Conservation (phyloP, 169 alveolate genomes). For the Plasmodium vivax region DNA sequence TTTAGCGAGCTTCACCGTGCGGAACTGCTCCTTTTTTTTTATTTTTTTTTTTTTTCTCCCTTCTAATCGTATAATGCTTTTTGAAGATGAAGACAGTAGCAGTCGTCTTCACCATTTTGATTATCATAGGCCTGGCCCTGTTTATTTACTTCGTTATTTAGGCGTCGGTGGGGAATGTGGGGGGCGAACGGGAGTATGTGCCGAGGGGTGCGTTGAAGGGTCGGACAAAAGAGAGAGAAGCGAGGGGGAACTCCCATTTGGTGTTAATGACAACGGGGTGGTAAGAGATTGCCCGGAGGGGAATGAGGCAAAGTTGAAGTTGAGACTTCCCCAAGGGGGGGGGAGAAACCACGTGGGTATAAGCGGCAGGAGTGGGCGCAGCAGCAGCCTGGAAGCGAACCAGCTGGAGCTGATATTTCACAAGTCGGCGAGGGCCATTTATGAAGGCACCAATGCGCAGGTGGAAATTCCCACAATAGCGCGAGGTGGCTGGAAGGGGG, state of each 20-base stretch:
- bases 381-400: not conserved
- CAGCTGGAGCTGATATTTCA: conserved; percentile 5
- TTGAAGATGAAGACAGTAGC: conserved; percentile 60
- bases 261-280: not conserved
- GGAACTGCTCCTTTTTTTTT: not conserved
- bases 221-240: not conserved
- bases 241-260: not conserved
- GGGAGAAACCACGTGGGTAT: not conserved
- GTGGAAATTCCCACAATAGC: conserved; percentile 29
- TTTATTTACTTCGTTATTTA: conserved; percentile 32
- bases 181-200: not conserved
- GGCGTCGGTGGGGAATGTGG: not conserved
- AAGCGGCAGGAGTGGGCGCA: not conserved
- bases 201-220: not conserved
- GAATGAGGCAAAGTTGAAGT: not conserved
- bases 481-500: not conserved
- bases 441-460: conserved; percentile 43
- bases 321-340: not conserved
- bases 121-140: conserved; percentile 6
- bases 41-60: not conserved
- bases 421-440: conserved; percentile 11
- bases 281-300: not conserved
- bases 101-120: conserved; percentile 31
- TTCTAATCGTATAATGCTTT: conserved; percentile 56
- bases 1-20: not conserved